Base-by-base conservation (phyloP, 108 stramenopile species). In the Craspedostauros australis region DNA sequence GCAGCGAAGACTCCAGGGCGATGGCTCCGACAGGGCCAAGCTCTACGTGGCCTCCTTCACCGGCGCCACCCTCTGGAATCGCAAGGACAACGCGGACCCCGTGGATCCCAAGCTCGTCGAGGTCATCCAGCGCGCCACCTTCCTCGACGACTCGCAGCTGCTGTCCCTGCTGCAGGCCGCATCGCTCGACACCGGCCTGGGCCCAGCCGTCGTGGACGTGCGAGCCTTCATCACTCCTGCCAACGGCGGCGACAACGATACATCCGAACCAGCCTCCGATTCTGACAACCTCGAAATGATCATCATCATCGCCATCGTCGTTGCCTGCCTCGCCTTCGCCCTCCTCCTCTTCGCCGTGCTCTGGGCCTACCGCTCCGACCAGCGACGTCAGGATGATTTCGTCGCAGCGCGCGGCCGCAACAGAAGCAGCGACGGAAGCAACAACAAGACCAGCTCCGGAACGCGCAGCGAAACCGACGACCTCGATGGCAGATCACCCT, bases 221-320 rank as follows among this genome's bases (percentile, higher is more conserved):
- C 27, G 55, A 11, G 58, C 56, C 22, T 36, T 46, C 33, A 32
- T 72, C 6, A 44, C 43, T 34, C 51, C 53, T 1, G 24, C 53
- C 11, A 14, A 4, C n/a, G 27, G 27, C 40, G 19, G 29, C 16
- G 27, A 16, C 27, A 18, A 1, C 4, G 1, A 33, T 43, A 11
- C n/a, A 1, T 1, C 0, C 51, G 7, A 50, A 9, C 28, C 3
- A 14, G 20, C 22, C 3, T 21, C 28, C 5, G 8, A 18, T 19
- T 18, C 36, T n/a, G 33, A 27, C 1, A 47, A 28, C 22, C 57
- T 75, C 53, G 64, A 75, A 30, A 64, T 75, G 40, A 64, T 81
- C 27, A 81, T 81, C 50, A 66, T 76, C 23, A 51, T 70, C 37
- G 80, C 80, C 45, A 70, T 81, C 59, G 71, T 71, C 5, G 68